Conservation (phyloP, 2,329 filamentous ascomycete species). For the Ceratocystis cubensis region DNA sequence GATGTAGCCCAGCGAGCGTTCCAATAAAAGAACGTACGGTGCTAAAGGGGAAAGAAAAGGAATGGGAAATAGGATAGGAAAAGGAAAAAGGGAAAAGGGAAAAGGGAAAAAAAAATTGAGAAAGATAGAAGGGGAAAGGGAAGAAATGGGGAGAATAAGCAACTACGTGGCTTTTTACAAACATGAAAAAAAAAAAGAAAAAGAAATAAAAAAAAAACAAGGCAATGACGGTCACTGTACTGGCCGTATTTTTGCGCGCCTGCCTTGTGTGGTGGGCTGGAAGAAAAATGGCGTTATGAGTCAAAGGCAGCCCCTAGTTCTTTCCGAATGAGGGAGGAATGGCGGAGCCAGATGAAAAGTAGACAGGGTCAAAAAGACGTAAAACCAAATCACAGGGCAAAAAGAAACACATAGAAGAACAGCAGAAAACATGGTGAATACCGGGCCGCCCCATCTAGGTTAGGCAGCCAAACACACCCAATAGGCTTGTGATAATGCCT, state of each 20-base stretch:
- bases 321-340: not conserved
- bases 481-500: not conserved
- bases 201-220: not conserved
- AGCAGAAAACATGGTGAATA: not conserved
- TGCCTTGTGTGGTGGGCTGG: not conserved
- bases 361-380: not conserved
- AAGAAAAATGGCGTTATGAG: not conserved
- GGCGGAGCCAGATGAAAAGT: not conserved
- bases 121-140: not conserved
- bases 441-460: not conserved
- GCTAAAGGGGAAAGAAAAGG: not conserved
- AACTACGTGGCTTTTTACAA: not conserved
- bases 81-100: not conserved
- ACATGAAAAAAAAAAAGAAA: not conserved
- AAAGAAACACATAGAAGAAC: not conserved
- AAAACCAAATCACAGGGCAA: not conserved
- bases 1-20: slow-evolving; percentile 9
- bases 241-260: not conserved
- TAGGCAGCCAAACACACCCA: not conserved
- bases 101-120: not conserved
- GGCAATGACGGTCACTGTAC: not conserved
- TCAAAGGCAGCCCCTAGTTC: not conserved
- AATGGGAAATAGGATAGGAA: not conserved
- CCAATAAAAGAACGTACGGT: not conserved
- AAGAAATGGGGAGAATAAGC: not conserved